Percentiles rank a stretch among this genome's conserved stretches.
Conservation (phyloP, 192 early-diverging fungal genomes). For the Coemansia sp. region DNA sequence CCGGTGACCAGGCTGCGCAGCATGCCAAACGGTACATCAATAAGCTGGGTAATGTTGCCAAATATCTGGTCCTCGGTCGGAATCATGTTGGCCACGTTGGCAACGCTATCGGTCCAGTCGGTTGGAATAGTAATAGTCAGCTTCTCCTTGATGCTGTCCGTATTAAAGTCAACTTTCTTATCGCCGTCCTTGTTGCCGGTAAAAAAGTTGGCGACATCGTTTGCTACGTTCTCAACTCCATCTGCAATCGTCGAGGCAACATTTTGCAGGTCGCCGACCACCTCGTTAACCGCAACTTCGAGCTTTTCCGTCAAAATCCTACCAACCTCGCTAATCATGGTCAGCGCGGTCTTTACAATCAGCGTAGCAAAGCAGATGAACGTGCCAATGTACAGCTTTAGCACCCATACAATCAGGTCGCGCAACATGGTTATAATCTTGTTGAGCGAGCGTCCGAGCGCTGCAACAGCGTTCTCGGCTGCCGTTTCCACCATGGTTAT, state of each 20-base stretch:
- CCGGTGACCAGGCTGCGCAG: conserved; percentile 19
- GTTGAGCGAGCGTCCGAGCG: conserved; percentile 15
- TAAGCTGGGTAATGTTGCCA: conserved; percentile 36
- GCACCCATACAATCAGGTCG: conserved; percentile 32
- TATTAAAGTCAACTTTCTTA: conserved; percentile 16
- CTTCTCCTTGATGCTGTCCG: conserved; percentile 27
- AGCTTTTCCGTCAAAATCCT: conserved; percentile 32
- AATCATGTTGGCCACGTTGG: conserved; percentile 25
- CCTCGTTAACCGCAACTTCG: conserved; percentile 28
- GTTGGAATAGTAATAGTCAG: conserved; percentile 32
- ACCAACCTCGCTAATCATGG: conserved; percentile 17
- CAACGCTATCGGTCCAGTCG: conserved; percentile 42
- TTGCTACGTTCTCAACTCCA: conserved; percentile 15
- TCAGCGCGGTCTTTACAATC: conserved; percentile 38
- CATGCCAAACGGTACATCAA: conserved; percentile 40
- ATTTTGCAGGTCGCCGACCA: conserved; percentile 26
- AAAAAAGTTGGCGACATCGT: conserved; percentile 23
- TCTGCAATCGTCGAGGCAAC: conserved; percentile 17
- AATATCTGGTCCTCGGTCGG: conserved; percentile 46
- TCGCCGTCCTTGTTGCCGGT: background rate
- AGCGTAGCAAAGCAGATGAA: conserved; percentile 48
- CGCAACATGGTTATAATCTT: conserved; percentile 25
- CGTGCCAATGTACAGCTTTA: conserved; percentile 44
- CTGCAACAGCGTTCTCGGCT: conserved; percentile 16
- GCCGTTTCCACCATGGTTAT: conserved; percentile 19